Conservation (phyloP, 2,329 filamentous ascomycete genomes). For the Dactylellina leptospora region DNA sequence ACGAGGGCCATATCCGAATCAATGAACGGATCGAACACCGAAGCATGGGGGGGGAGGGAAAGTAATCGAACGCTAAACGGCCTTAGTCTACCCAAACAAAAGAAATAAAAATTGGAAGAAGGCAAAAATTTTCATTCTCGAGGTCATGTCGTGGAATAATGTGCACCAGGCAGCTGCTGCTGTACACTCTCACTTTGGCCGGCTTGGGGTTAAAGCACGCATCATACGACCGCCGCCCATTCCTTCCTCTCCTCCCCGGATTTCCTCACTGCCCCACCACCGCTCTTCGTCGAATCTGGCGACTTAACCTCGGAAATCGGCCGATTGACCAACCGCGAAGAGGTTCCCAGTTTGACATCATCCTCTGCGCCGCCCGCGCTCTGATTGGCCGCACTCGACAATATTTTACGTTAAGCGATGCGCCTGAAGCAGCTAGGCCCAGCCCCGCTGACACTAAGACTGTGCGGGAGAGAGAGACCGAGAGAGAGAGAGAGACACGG, state of each 20-base stretch:
- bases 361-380: not conserved
- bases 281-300: too few relatives aligned
- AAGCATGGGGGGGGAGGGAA: too few relatives aligned
- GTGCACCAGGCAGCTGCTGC: too few relatives aligned
- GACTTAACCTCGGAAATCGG: conserved; percentile 40
- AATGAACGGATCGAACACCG: too few relatives aligned
- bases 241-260: conserved; percentile 9
- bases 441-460: too few relatives aligned
- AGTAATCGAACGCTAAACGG: too few relatives aligned
- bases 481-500: too few relatives aligned
- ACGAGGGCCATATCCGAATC: too few relatives aligned
- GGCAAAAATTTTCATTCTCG: too few relatives aligned
- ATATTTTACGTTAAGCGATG: conserved; percentile 22
- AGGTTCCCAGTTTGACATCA: conserved; percentile 43
- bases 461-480: too few relatives aligned
- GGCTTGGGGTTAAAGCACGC: not conserved
- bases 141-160: not conserved
- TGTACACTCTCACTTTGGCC: not conserved
- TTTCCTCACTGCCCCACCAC: conserved; percentile 25
- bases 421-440: conserved; percentile 1
- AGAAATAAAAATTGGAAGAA: too few relatives aligned
- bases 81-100: too few relatives aligned
- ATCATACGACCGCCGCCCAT: conserved; percentile 24
- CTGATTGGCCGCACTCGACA: conserved; percentile 28
- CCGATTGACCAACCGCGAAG: conserved; percentile 23